These are phyloP conservation scores for Aspergillus tanneri DNA, from an alignment of 2,329 filamentous ascomycete species.

Conservation along the genomic window DNA sequence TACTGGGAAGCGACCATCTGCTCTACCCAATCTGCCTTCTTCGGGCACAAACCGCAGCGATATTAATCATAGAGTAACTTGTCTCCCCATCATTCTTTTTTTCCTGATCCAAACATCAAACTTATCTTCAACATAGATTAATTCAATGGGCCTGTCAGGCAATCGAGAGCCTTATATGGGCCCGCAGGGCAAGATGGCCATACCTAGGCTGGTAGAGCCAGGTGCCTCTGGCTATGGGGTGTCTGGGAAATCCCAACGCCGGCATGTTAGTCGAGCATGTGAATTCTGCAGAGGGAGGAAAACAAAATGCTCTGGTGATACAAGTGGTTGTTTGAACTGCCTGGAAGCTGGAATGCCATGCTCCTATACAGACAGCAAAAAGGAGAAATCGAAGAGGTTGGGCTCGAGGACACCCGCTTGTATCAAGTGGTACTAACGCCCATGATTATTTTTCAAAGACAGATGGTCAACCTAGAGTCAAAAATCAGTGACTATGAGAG, in stretches of 20 bases:
- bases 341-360: constrained; percentile 45
- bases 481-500: constrained; percentile 45
- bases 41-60: too few relatives aligned
- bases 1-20: too few relatives aligned
- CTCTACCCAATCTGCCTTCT: too few relatives aligned
- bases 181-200: constrained; percentile 41
- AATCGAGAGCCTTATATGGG: too few relatives aligned
- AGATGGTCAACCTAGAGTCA: constrained; percentile 42
- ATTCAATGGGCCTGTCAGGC: too few relatives aligned
- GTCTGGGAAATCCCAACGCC: constrained; percentile 37
- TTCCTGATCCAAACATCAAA: too few relatives aligned
- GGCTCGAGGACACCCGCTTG: constrained; percentile 17
- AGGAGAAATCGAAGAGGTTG: constrained; percentile 47
- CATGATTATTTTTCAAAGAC: constrained; percentile 25
- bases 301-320: constrained; percentile 48
- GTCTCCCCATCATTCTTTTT: too few relatives aligned
- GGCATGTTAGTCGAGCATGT: constrained; percentile 43
- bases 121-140: too few relatives aligned
- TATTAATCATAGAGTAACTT: too few relatives aligned
- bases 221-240: constrained; percentile 33
- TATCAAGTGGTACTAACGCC: background rate
- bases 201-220: constrained; percentile 37
- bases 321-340: constrained; percentile 46
- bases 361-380: constrained; percentile 48
- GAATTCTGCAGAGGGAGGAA: constrained; percentile 48